Evolutionary conservation across 768 basidiomycete genomes (phyloP), one percentile per base, ranked within the genome.

Genomic region (Pilatotrama ljubarskyi): DNA sequence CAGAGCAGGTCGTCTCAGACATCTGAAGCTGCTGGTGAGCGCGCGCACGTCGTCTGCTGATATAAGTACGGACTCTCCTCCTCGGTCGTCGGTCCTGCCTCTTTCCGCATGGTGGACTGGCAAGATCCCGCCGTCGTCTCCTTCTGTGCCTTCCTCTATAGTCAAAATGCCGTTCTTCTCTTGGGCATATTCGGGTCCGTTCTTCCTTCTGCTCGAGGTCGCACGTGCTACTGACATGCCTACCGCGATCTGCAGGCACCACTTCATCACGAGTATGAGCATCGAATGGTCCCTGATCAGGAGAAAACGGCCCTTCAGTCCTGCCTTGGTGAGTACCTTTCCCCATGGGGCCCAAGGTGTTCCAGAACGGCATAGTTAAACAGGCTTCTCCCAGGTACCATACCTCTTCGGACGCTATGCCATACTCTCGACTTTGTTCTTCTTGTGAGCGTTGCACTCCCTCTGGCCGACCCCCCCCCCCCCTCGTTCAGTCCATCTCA

Each of bases 251-350:
- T 11, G 11, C 42, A 62, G 61, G 11, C 48, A 36, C 51, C 55
- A 58, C 24, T 18, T 53, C 44, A 15, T 62, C 20, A 58, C 36
- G 8, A 24, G 36, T 17, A 18, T 52, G 32, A 50, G 52, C 20
- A 58, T 62, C 13, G 61, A 62, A 18, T 54, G 51, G 55, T 52
- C 61, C 14, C 61, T 62, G 22, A 41, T 58, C 40, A 62, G 51
- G 8, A 36, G 51, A 8, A 46, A 38, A 20, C 61, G 61, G n/a
- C 55, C 44, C 2, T 54, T 58, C 24, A 49, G 13, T 26, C 44
- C 40, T 3, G 55, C 47, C 0, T 41, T 62, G 50, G 55, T 54
- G 8, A 29, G 41, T 56, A 10, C 18, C 14, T n/a, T 18, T 32
- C 36, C 22, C 25, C 29, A 9, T 18, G 24, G 6, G 10, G 20